These are phyloP conservation scores for Phytophthora hybrid DNA, from an alignment of 352 stramenopile species.

Conservation along the genomic window DNA sequence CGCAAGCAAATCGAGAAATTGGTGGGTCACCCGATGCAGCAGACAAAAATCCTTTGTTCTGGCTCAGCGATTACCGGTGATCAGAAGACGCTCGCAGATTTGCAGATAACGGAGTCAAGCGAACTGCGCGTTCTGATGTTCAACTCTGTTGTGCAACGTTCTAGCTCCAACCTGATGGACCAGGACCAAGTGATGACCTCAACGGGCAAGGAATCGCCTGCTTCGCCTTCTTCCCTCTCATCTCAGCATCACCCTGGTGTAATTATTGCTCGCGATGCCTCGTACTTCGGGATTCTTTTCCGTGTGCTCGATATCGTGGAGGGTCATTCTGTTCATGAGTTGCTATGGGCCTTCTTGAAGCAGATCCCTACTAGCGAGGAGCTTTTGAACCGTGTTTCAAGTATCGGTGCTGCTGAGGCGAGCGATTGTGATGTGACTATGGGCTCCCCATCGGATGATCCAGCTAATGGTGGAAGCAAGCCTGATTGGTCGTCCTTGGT, in stretches of 20 bases:
- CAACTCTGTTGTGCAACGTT: constrained; percentile 77
- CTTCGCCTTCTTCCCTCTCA: constrained; percentile 22
- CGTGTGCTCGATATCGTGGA: constrained; percentile 76
- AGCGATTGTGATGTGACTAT: constrained; percentile 58
- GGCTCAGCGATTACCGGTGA: constrained; percentile 78
- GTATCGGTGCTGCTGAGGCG: constrained; percentile 47
- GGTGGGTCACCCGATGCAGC: constrained; percentile 74
- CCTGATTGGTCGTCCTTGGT: constrained; percentile 74
- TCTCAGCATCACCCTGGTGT: constrained; percentile 62
- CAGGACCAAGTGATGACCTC: constrained; percentile 51
- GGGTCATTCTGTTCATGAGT: constrained; percentile 66
- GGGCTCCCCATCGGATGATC: constrained; percentile 33
- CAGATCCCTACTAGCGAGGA: constrained; percentile 84
- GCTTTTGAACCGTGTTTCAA: constrained; percentile 69
- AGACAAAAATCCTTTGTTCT: constrained; percentile 83
- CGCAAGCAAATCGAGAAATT: constrained; percentile 81
- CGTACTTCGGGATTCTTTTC: constrained; percentile 90
- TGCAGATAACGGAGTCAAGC: constrained; percentile 80
- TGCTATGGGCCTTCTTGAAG: constrained; percentile 84
- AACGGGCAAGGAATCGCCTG: constrained; percentile 24
- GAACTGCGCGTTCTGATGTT: constrained; percentile 86
- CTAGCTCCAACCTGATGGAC: constrained; percentile 42
- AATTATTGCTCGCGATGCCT: constrained; percentile 67
- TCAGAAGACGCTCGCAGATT: constrained; percentile 82
- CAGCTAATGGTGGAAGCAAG: constrained; percentile 37